These are phyloP conservation scores for Alloascoidea hylecoeti DNA, from an alignment of 805 yeast genomes.

Conservation along the genomic window DNA sequence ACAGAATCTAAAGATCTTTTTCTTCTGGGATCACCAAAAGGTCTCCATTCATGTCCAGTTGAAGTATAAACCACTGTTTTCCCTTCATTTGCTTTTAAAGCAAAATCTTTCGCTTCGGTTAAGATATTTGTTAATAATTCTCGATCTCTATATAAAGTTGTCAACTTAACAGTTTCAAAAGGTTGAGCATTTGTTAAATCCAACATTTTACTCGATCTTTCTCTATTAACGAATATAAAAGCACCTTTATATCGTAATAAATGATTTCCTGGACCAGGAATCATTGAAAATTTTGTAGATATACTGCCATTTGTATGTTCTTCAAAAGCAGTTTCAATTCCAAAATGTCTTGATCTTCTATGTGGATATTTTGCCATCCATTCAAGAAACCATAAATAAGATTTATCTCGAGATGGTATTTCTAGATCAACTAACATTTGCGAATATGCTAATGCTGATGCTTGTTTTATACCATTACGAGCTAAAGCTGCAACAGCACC, in stretches of 20 bases:
- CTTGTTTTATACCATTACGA: constrained; percentile 49
- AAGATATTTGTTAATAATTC: constrained; percentile 54
- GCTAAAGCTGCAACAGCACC: constrained; percentile 83
- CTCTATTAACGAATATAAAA: constrained; percentile 77
- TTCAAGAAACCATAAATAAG: constrained; percentile 87
- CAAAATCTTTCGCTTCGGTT: constrained; percentile 73
- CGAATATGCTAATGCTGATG: constrained; percentile 59
- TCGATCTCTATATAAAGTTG: constrained; percentile 78
- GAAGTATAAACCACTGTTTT: constrained; percentile 88
- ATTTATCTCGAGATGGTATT: constrained; percentile 84
- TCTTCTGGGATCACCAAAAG: constrained; percentile 89
- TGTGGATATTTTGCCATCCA: constrained; percentile 87
- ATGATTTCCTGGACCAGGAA: constrained; percentile 97
- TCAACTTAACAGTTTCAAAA: constrained; percentile 88
- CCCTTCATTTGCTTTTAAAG: constrained; percentile 74
- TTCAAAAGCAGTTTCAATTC: constrained; percentile 75
- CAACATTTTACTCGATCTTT: constrained; percentile 76
- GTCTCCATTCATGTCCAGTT: constrained; percentile 98
- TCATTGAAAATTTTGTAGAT: constrained; percentile 74
- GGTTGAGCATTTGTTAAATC: constrained; percentile 90
- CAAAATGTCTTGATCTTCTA: constrained; percentile 66
- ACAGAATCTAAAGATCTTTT: constrained; percentile 80
- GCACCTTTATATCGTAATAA: constrained; percentile 77
- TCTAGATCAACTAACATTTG: constrained; percentile 85
- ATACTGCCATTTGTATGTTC: constrained; percentile 93